Conservation (phyloP, 768 basidiomycete genomes). For the Strobilomyces dryophilus region DNA sequence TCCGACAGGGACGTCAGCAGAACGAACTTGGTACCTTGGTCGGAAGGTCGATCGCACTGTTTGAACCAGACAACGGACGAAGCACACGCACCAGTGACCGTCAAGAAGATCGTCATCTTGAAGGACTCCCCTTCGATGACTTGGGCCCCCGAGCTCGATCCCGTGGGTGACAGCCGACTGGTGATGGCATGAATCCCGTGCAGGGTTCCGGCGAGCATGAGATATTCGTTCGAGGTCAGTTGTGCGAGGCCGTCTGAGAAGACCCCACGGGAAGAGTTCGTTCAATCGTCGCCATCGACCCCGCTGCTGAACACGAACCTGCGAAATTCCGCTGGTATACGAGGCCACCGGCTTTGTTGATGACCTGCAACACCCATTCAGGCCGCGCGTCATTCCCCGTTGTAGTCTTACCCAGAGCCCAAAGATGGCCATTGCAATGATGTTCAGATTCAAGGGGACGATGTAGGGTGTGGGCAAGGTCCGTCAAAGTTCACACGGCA, state of each 20-base stretch:
- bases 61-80: background rate
- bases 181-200: constrained; percentile 99
- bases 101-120: constrained; percentile 89
- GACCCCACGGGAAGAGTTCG: constrained; percentile 10
- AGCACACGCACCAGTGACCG: constrained; percentile 67
- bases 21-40: constrained; percentile 90
- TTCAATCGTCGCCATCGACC: background rate
- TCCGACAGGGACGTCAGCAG: constrained; percentile 81
- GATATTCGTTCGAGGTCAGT: constrained; percentile 89
- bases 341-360: constrained; percentile 97
- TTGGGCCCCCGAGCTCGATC: constrained; percentile 80
- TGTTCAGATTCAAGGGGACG: background rate
- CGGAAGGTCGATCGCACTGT: background rate
- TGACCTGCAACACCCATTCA: constrained; percentile 52
- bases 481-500: constrained; percentile 12
- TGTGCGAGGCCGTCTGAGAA: constrained; percentile 82
- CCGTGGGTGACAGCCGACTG: constrained; percentile 79
- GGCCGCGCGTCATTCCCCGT: background rate
- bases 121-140: constrained; percentile 96
- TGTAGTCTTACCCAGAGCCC: constrained; percentile 61
- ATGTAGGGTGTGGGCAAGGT: no score
- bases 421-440: constrained; percentile 63
- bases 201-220: constrained; percentile 93
- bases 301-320: no score
- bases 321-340: constrained; percentile 81